Base-by-base conservation (phyloP, 768 basidiomycete genomes). In the Naganishia vaughanmartiniae region DNA sequence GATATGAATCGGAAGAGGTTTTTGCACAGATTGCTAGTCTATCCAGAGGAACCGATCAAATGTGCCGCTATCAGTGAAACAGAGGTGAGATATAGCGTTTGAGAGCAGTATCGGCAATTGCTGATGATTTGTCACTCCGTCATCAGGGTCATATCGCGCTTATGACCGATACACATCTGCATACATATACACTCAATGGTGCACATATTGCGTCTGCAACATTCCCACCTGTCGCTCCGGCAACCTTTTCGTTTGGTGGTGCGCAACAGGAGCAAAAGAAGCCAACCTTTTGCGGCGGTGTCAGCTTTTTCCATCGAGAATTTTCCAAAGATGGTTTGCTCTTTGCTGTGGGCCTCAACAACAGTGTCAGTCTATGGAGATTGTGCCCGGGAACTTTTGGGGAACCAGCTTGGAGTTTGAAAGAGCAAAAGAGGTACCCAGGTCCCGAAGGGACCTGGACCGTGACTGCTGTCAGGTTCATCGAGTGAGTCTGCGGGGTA, bases 301-400 rank as follows among this genome's bases (percentile, higher is more conserved):
- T 96, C 63, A 88, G 89, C 0, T 95, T 95, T 83, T 89, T 92
- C 70, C 91, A 94, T 76, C 87, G 93, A 39, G 93, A 95, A 76
- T 95, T 90, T 79, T 87, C 90, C 0, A 84, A 86, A 71, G 83
- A 87, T 0, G 90, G 90, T 4, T 84, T 92, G 4, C 84, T 96
- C n/a, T 92, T 91, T 0, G 89, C 89, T 0, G 91, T 91, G 3
- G 86, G 88, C 6, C 83, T 87, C 0, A 90, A 91, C 73, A 90
- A 91, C 9, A 85, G 87, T 2, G 88, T 93, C 66, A 87, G 87
- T 0, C 82, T 96, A n/a, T 84, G 90, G 71, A 90, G 92, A 0
- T 93, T 93, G 89, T 89, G 87, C 19, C 85, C 90, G 0, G 89
- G 92, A 70, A 86, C 0, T 85, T 88, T 76, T 68, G 77, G 30